A percentile compares a stretch with the other conserved stretches of the same genome.
These are phyloP conservation scores for Aspergillus sp. DNA, from an alignment of 2,329 filamentous ascomycete genomes.

Conservation along the genomic window DNA sequence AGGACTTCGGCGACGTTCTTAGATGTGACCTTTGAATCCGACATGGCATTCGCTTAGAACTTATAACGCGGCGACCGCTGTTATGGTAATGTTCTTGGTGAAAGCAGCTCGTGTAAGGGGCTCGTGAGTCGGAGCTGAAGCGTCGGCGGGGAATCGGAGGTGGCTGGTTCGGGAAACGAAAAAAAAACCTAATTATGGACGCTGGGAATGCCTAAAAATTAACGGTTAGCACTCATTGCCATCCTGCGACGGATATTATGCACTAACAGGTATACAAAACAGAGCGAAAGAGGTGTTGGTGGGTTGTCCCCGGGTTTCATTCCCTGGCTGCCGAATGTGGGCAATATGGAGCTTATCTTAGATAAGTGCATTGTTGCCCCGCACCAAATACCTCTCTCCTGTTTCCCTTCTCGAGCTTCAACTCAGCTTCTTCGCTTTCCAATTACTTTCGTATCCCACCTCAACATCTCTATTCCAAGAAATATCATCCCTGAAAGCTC, in stretches of 20 bases:
- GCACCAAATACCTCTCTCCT: neutral
- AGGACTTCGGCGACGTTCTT: constrained; percentile 68
- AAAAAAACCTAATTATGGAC: neutral
- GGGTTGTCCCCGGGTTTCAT: neutral
- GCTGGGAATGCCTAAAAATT: neutral
- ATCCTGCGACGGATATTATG: neutral
- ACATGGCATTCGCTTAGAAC: neutral
- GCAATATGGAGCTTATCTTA: constrained; percentile 6
- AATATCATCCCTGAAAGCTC: neutral
- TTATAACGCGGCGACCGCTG: neutral
- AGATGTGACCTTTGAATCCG: constrained; percentile 47
- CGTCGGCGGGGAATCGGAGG: neutral
- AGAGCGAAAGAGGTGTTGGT: neutral
- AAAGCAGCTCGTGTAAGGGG: neutral
- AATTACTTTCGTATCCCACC: neutral
- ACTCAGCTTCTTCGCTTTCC: neutral
- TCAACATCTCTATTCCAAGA: neutral
- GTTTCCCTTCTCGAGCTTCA: neutral
- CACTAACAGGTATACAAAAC: neutral
- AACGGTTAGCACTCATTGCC: neutral
- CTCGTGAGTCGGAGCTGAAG: neutral
- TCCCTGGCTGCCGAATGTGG: neutral
- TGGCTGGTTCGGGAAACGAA: neutral
- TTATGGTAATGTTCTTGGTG: neutral
- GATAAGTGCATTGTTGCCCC: constrained; percentile 3